Conservation (phyloP, 2,329 filamentous ascomycete species). For the Coniochaeta sp. region DNA sequence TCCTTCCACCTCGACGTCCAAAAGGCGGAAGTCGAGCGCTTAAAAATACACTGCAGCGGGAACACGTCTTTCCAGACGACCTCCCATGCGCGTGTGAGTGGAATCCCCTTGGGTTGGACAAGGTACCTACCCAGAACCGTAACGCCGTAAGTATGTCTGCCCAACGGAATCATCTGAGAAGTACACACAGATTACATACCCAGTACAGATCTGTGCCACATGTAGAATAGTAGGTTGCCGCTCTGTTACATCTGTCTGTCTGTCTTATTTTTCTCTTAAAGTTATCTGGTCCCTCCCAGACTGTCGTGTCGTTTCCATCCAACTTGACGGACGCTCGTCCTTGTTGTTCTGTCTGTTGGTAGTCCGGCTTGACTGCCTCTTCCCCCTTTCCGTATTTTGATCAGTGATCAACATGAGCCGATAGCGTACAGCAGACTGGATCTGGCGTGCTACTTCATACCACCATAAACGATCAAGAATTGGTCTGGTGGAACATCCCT, state of each 20-base stretch:
- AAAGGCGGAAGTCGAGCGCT: neutral
- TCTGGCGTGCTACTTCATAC: neutral
- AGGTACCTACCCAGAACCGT: neutral
- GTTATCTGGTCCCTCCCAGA: neutral
- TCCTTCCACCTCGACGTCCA: neutral
- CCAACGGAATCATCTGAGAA: neutral
- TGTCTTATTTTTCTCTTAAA: neutral
- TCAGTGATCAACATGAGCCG: constrained; percentile 2
- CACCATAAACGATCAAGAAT: neutral
- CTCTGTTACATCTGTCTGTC: neutral
- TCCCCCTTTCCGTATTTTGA: neutral
- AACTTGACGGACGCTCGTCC: neutral
- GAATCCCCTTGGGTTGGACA: neutral
- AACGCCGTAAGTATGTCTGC: neutral
- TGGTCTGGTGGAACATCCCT: neutral
- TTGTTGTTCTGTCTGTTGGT: neutral
- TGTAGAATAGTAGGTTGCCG: neutral
- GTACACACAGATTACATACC: neutral
- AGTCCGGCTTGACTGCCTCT: neutral
- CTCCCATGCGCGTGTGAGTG: neutral
- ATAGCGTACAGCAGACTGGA: neutral
- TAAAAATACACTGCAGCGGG: neutral
- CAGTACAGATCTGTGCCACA: neutral
- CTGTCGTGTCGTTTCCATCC: neutral
- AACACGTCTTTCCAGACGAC: neutral